Evolutionary conservation across 139 green algal species (phyloP).

Genomic region (Limnomonas spitsbergensis): DNA sequence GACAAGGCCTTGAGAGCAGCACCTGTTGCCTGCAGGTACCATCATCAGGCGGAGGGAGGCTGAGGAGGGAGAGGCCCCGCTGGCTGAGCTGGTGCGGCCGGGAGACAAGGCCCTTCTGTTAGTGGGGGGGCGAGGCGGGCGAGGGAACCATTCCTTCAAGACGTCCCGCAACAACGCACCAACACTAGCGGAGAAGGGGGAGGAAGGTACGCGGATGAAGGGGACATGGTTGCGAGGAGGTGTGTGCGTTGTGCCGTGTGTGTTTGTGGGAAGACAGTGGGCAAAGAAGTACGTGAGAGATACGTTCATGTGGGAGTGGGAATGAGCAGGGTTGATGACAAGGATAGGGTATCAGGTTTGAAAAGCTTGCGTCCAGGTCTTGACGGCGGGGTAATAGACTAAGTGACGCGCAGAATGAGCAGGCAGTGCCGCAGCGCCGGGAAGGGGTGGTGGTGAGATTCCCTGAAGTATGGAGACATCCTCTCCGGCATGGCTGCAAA

Average conservation of each 20-base stretch:
- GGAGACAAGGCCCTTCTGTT: constrained; percentile 76
- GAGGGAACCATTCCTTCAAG: constrained; percentile 94
- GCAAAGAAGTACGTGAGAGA: not conserved
- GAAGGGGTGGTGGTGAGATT: too few species aligned
- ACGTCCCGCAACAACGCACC: constrained; percentile 78
- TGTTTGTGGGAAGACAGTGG: not conserved
- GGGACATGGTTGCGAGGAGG: constrained; percentile 78
- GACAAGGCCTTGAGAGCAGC: too few species aligned
- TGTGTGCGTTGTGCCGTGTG: not conserved
- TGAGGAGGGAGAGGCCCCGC: constrained; percentile 23
- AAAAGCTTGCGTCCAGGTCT: too few species aligned
- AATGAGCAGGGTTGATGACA: too few species aligned
- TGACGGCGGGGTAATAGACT: too few species aligned
- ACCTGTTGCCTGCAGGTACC: constrained; percentile 56
- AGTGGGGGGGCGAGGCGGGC: constrained; percentile 80
- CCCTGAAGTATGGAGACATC: too few species aligned
- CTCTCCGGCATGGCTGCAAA: too few species aligned
- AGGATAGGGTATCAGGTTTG: too few species aligned
- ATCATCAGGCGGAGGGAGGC: constrained; percentile 74
- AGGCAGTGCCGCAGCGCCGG: too few species aligned
- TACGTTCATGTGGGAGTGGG: not conserved
- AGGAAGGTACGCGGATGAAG: constrained; percentile 55
- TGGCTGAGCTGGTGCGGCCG: constrained; percentile 28
- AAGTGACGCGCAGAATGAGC: too few species aligned
- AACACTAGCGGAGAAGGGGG: constrained; percentile 68